phyloP scores from a whole-genome alignment of 2,329 filamentous ascomycete genomes.

The Tolypocladium ovalisporum region DNA sequence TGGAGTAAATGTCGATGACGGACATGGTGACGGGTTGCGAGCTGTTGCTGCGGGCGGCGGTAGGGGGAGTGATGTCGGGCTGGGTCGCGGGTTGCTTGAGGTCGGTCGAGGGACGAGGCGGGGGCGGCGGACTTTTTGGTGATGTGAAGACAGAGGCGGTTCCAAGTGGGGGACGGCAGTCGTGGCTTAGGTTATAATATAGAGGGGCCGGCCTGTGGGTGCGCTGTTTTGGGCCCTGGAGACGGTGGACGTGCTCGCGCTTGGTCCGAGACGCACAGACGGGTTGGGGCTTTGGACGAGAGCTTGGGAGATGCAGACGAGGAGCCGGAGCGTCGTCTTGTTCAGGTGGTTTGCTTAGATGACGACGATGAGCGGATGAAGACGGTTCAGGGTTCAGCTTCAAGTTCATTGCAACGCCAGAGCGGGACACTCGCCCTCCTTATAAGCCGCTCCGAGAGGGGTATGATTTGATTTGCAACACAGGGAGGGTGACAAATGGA shows the following conservation, averaged over 20 bases:
- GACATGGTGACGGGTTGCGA: conserved; percentile 8
- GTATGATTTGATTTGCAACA: conserved; percentile 1
- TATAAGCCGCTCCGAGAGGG: not conserved
- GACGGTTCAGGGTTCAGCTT: too few species aligned
- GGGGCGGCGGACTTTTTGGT: not conserved
- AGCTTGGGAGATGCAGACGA: too few species aligned
- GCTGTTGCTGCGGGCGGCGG: not conserved
- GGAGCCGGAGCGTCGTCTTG: not conserved
- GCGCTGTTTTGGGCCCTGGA: not conserved
- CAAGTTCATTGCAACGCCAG: too few species aligned
- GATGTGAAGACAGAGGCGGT: not conserved
- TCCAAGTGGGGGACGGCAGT: not conserved
- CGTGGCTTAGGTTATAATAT: not conserved
- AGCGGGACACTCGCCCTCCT: not conserved
- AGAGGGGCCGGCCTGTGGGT: not conserved
- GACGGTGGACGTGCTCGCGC: not conserved
- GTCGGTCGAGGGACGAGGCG: not conserved
- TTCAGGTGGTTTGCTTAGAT: not conserved
- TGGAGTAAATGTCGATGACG: conserved; percentile 27
- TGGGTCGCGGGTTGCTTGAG: not conserved
- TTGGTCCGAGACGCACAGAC: not conserved
- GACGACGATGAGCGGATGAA: not conserved
- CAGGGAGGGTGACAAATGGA: not conserved
- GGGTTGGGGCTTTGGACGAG: not conserved
- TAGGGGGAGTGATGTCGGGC: not conserved